Base-by-base conservation (phyloP, 1,284 basidiomycete species). In the Meira miltonrushii region DNA sequence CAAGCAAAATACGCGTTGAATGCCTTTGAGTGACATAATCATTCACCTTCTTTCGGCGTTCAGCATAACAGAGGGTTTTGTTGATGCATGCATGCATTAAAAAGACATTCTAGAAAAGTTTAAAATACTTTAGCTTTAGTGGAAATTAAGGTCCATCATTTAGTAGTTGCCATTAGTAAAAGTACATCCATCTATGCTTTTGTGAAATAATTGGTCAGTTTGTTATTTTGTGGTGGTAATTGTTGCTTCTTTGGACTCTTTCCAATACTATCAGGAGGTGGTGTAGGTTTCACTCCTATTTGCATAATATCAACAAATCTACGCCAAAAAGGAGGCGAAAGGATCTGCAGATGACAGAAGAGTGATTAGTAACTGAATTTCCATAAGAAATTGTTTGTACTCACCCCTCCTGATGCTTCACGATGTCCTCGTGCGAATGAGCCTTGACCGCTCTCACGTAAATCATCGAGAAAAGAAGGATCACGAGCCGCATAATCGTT, bases 271-370 rank as follows among this genome's bases (percentile, higher is more conserved):
- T 33, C 28, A 13, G 53, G 53, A 43, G 23, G 39, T 2, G 28
- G 53, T 4, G 38, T 62, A 0, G 64, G 60, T 6, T 64, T 60
- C 2, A 70, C 64, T n/a, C 70, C 70, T 28, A 70, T 68, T 58
- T 70, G 53, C 68, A 72, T 72, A n/a, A 72, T 44, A 13, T 61
- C 48, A 11, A 51, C 43, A 39, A 66, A 70, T 41, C 59, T 62
- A 0, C 63, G 59, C 37, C 60, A 72, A 39, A 66, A 63, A 17
- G 56, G 55, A 25, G 40, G 63, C 12, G 70, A 66, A n/a, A 72
- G 61, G 44, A 70, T 72, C 52, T 57, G 28, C 11, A 9, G 5
- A 15, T 23, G 21, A 21, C 5, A 8, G 3, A 6, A 48, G 6
- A 23, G 2, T 23, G 25, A 8, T 23, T 5, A 21, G 12, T 12